Evolutionary conservation across 139 green algal genomes (phyloP).

Genomic region (Haematococcus lacustris): DNA sequence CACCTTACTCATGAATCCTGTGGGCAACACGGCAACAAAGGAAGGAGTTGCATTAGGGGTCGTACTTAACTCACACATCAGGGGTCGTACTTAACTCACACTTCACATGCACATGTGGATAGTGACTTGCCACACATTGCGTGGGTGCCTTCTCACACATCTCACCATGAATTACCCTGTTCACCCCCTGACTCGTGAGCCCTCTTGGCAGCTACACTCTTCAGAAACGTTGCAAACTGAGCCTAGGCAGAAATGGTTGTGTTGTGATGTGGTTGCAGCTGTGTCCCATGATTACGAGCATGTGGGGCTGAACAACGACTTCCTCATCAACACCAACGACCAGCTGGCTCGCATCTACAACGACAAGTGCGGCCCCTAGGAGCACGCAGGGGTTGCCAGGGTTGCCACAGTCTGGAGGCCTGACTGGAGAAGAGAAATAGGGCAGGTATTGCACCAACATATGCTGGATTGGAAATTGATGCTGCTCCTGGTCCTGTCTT

Average conservation of each 20-base stretch:
- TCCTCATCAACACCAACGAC: conserved; percentile 19
- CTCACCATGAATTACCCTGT: too few relatives aligned
- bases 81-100: too few relatives aligned
- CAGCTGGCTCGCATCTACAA: conserved; percentile 32
- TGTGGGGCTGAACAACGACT: conserved; percentile 23
- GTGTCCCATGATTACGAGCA: conserved; percentile 19
- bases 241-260: not conserved
- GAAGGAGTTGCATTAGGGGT: too few relatives aligned
- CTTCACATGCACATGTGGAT: too few relatives aligned
- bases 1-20: too few relatives aligned
- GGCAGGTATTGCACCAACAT: not conserved
- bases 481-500: not conserved
- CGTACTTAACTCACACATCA: too few relatives aligned
- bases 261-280: not conserved
- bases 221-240: not conserved
- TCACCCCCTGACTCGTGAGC: too few relatives aligned
- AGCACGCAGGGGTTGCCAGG: not conserved
- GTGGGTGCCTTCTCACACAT: too few relatives aligned
- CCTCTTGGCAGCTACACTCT: not conserved
- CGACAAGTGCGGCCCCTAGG: conserved; percentile 3
- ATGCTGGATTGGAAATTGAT: not conserved
- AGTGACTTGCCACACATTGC: not conserved
- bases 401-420: not conserved
- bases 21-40: too few relatives aligned
- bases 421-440: not conserved